Evolutionary conservation across 1,284 basidiomycete genomes (phyloP).

Genomic region (Malassezia nana): DNA sequence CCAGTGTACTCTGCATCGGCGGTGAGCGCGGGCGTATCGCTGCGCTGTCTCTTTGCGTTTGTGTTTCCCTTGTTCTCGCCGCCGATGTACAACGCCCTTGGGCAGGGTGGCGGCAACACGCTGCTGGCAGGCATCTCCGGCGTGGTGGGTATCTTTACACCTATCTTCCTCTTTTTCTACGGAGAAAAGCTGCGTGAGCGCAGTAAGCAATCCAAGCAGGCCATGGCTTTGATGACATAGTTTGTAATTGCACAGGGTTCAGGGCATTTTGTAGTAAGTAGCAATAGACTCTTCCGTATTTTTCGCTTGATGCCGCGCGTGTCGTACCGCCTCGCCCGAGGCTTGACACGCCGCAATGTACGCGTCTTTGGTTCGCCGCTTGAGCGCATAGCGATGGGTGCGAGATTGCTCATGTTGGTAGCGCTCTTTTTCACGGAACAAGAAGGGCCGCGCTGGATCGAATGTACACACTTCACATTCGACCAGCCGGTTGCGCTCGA

Average conservation of each 20-base stretch:
- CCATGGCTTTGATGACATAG: not conserved
- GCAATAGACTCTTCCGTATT: not conserved
- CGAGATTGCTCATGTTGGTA: slow-evolving; percentile 53
- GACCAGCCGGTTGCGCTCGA: slow-evolving; percentile 22
- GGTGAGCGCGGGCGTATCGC: slow-evolving; percentile 6
- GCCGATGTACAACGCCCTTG: slow-evolving; percentile 58
- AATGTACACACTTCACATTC: slow-evolving; percentile 64
- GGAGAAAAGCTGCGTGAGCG: not conserved
- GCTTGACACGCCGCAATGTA: slow-evolving; percentile 9
- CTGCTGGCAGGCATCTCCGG: slow-evolving; percentile 19
- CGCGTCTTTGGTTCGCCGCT: slow-evolving; percentile 11
- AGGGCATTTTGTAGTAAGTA: too few relatives aligned
- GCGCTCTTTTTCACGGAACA: slow-evolving; percentile 61
- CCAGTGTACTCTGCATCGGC: slow-evolving; percentile 21
- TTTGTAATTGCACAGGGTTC: not conserved
- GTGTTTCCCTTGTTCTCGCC: slow-evolving; percentile 64
- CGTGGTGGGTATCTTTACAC: not conserved
- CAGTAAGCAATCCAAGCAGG: not conserved
- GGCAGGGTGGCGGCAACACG: slow-evolving; percentile 52
- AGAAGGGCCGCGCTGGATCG: slow-evolving; percentile 59
- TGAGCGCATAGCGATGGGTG: slow-evolving; percentile 15
- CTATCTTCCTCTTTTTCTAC: not conserved
- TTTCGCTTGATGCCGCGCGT: not conserved
- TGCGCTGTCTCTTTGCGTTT: slow-evolving; percentile 19
- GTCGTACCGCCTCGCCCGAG: slow-evolving; percentile 1